phyloP scores from a whole-genome alignment of 345 rosid species.

The Acer yangbiense region DNA sequence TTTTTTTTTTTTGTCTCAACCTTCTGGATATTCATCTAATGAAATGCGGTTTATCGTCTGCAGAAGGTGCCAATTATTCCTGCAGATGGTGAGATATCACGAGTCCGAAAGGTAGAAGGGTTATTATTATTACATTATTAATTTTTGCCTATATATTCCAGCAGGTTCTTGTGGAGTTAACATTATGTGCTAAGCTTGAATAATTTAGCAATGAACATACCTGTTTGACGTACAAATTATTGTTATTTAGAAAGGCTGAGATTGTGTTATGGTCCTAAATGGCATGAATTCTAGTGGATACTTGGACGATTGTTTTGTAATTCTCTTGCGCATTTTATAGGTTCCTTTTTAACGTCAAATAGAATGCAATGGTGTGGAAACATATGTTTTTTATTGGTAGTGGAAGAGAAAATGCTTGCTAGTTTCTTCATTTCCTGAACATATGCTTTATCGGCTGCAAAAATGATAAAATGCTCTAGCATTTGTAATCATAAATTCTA shows the following conservation, averaged over 20 bases:
- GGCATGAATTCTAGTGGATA: neutral
- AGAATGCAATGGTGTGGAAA: neutral
- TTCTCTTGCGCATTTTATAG: neutral
- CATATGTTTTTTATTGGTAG: neutral
- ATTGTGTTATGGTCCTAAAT: neutral
- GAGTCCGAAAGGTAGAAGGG: conserved; percentile 63
- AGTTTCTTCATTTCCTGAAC: neutral
- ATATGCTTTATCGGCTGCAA: neutral
- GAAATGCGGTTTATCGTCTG: conserved; percentile 25
- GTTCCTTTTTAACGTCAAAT: neutral
- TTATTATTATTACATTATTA: neutral
- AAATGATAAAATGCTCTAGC: neutral
- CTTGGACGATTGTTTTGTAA: neutral
- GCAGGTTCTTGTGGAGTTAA: neutral
- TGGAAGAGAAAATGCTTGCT: neutral
- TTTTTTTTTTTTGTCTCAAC: neutral
- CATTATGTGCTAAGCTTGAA: neutral
- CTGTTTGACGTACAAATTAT: neutral
- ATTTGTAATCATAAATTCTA: neutral
- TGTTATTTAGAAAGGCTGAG: neutral
- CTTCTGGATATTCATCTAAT: neutral
- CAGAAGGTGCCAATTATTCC: conserved; percentile 85
- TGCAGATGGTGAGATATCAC: conserved; percentile 76
- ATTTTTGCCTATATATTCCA: neutral
- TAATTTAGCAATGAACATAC: neutral